A percentile compares a stretch with the other conserved stretches of the same genome.
Evolutionary conservation across 192 early-diverging fungal genomes (phyloP).

Genomic region (Pilobolus umbonatus): DNA sequence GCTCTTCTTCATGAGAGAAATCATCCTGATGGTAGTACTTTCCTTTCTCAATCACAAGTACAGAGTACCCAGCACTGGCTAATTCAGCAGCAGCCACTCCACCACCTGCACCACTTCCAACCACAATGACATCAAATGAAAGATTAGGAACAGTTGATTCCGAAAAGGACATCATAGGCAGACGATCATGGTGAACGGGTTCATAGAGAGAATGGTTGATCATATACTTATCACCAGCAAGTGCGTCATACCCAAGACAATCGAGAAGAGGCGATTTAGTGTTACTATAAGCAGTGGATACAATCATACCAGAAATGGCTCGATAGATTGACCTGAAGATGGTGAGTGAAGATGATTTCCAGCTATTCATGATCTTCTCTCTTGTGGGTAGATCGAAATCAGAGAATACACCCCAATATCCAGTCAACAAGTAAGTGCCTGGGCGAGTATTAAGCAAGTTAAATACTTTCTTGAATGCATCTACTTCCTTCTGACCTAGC

Average conservation of each 20-base stretch:
- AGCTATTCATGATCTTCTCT: constrained; percentile 24
- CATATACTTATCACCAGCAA: constrained; percentile 29
- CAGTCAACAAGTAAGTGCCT: constrained; percentile 32
- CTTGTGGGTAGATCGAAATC: constrained; percentile 25
- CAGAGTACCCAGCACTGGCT: constrained; percentile 52
- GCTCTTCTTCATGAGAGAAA: constrained; percentile 41
- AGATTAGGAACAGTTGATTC: constrained; percentile 12
- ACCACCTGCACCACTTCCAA: constrained; percentile 68
- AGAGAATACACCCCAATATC: constrained; percentile 23
- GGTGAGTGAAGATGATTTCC: constrained; percentile 20
- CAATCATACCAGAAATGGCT: constrained; percentile 23
- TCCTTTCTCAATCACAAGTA: constrained; percentile 74
- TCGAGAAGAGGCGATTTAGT: constrained; percentile 5
- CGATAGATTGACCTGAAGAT: constrained; percentile 27
- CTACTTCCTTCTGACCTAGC: constrained; percentile 12
- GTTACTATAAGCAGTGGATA: constrained; percentile 18
- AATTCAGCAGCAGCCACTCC: constrained; percentile 58
- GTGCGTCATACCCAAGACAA: constrained; percentile 50
- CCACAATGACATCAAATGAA: constrained; percentile 59
- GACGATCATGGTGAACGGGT: not conserved
- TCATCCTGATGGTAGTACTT: constrained; percentile 51
- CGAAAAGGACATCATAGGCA: not conserved
- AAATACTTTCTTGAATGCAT: constrained; percentile 17
- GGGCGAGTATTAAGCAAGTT: constrained; percentile 28
- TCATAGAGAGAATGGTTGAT: not conserved